Conservation (phyloP, 1,139 yeast genomes). For the Taphrina deformans region DNA sequence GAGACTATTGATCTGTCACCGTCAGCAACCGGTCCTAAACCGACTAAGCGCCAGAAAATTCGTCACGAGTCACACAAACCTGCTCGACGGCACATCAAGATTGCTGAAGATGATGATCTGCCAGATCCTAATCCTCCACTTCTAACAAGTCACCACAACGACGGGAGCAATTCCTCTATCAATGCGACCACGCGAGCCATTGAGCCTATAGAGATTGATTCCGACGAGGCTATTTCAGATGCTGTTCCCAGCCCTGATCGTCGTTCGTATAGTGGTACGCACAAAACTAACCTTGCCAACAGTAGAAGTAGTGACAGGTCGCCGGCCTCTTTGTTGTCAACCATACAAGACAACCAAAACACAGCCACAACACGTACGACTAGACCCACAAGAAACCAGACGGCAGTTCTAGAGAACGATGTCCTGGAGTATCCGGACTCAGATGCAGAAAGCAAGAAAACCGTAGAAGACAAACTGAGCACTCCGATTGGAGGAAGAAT, state of each 20-base stretch:
- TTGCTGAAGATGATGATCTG: not conserved
- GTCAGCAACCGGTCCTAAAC: not conserved
- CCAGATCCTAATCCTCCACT: not conserved
- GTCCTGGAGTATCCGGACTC: slow-evolving; percentile 7
- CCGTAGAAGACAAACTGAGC: not conserved
- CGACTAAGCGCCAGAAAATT: not conserved
- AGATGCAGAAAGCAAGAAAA: not conserved
- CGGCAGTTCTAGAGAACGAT: not conserved
- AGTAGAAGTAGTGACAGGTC: not conserved
- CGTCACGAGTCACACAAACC: not conserved
- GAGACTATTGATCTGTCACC: not conserved
- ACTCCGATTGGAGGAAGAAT: not conserved
- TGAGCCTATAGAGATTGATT: slow-evolving; percentile 9
- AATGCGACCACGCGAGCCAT: not conserved
- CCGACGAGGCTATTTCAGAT: not conserved
- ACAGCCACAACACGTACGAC: not conserved
- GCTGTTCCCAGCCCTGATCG: not conserved
- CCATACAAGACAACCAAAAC: not conserved
- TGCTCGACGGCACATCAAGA: slow-evolving; percentile 2
- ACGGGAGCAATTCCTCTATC: not conserved
- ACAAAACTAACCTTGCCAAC: not conserved
- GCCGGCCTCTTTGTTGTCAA: not conserved
- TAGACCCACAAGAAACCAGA: not conserved
- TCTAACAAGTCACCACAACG: not conserved
- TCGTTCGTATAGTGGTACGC: not conserved